Evolutionary conservation across 2,329 filamentous ascomycete genomes (phyloP), one percentile per base, ranked within the genome.

Genomic region (Trichoderma sp.): DNA sequence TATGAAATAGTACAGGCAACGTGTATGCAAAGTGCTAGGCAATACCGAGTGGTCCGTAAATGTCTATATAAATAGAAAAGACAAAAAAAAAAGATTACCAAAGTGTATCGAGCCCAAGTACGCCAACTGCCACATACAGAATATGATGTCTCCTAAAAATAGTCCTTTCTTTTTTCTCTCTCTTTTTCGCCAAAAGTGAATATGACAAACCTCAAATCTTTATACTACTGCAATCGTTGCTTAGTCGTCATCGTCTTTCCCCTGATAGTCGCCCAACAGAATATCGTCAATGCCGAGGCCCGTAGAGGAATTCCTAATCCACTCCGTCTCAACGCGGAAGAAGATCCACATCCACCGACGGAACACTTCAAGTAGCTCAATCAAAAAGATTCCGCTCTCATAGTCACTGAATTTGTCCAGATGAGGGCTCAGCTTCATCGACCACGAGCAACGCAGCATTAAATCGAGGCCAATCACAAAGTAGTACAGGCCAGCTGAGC

Each of bases 331-430:
- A 53, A 97, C 91, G 11, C 96, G 89, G 82, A 98, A 93, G 82
- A 98, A 98, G 71, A 98, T 94, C 96, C 96, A 99, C 73, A 98
- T 88, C 94, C 95, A 98, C 71, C 96, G 88, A 62, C 96, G 88
- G 60, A 93, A 86, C 21, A 98, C 92, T 83, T 99, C 96, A 12
- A 97, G 84, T 58, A 93, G 86, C 84, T 98, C 92, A 77, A 98
- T 89, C 30, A 95, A 77, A 79, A 98, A 99, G 58, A 98, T 93
- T 8, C 93, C 93, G 70, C 91, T 91, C 83, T 98, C 96, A 66
- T 94, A 89, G 79, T 97, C 94, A 76, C 92, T 91, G 71, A 97
- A 90, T 79, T 93, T 93, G 79, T 95, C 92, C 71, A 98, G 84
- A 79, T 93, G 92, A 34, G 93, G 90, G 75, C 91, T 93, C 30